Evolutionary conservation across 1,284 basidiomycete species (phyloP), one percentile per base, ranked within the genome.

Genomic region (Paramarasmius palmivorus): DNA sequence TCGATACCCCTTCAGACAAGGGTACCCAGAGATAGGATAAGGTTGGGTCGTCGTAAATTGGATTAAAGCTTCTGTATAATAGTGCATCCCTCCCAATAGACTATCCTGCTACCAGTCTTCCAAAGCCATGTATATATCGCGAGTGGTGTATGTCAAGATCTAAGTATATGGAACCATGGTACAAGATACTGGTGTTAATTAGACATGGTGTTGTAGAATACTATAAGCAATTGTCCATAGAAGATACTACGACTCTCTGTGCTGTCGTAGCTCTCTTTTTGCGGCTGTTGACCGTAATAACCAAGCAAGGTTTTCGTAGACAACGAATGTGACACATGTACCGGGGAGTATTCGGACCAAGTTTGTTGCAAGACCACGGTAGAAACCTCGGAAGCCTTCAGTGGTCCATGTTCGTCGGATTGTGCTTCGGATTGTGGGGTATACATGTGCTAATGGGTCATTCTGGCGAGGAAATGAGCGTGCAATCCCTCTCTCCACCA

Each of bases 281-380:
- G 73, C 73, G 42, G 87, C 89, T 7, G 77, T 78, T 9, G 79
- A 81, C 60, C 88, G 77, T 55, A 95, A 75, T 25, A 90, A 67
- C 92, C 92, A 95, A 0, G 92, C 91, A 49, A 96, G 68, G 64
- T 98, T 98, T 71, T 98, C 97, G 68, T 98, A 99, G 17, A 98
- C 95, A 36, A 99, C 96, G 65, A 99, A 98, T 1, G 96, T 98
- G 47, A 98, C 92, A 68, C 96, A 98, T 1, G 96, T 99, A 19
- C 96, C 96, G 0, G 96, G 96, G 8, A 99, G 78, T 48, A 99
- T 95, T 32, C 96, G 83, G 12, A 99, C 86, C n/a, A 96, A 81
- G 67, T 98, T 99, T n/a, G 94, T 95, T 4, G 87, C 94, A 15
- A 99, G 77, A 0, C 96, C 96, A 57, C 95, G 92, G 73, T 98